These are phyloP conservation scores for Takashimella tepidaria DNA, from an alignment of 1,284 basidiomycete species.

Conservation along the genomic window DNA sequence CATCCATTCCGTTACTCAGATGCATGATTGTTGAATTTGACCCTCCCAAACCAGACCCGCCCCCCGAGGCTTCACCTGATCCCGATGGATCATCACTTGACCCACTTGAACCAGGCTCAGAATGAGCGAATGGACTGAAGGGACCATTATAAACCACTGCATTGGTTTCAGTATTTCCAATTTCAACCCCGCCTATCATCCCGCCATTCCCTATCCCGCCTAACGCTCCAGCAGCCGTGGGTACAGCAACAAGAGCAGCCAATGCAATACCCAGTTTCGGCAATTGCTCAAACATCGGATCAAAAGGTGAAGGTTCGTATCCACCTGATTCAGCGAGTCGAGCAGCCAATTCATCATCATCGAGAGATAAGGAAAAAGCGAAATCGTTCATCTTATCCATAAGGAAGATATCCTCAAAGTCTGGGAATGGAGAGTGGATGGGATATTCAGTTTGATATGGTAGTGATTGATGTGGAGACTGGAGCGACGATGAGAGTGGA, in stretches of 20 bases:
- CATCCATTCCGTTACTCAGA: not conserved
- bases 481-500: constrained; percentile 30
- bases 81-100: constrained; percentile 8
- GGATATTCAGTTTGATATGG: constrained; percentile 34
- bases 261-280: constrained; percentile 23
- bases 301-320: constrained; percentile 39
- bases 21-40: not conserved
- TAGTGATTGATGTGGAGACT: constrained; percentile 28
- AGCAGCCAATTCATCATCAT: constrained; percentile 23
- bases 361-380: constrained; percentile 30
- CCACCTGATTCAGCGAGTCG: constrained; percentile 18
- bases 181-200: too few species aligned
- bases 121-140: constrained; percentile 17
- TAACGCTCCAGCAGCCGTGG: not conserved
- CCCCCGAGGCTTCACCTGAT: constrained; percentile 1
- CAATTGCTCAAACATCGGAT: constrained; percentile 20
- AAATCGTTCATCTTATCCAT: constrained; percentile 21
- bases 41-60: not conserved
- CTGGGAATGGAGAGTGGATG: constrained; percentile 74
- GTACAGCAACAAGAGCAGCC: constrained; percentile 13
- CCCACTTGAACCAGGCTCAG: constrained; percentile 7
- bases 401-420: constrained; percentile 60
- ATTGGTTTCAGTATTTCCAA: constrained; percentile 1
- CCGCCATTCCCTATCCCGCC: too few species aligned
- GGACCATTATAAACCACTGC: constrained; percentile 12